Base-by-base conservation (phyloP, 1,284 basidiomycete species). In the Neonothopanus nambi region DNA sequence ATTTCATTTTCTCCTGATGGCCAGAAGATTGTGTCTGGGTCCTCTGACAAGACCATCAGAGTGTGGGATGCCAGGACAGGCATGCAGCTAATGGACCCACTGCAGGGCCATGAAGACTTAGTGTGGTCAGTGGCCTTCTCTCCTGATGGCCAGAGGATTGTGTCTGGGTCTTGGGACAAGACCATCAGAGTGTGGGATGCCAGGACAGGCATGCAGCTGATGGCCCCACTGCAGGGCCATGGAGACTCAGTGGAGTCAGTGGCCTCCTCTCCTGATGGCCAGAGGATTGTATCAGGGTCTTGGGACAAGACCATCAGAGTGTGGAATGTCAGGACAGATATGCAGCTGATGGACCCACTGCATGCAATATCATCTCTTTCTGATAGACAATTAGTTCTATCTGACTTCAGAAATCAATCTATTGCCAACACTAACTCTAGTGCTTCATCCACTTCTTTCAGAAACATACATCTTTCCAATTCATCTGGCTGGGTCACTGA, bases 41-140 rank as follows among this genome's bases (percentile, higher is more conserved):
- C 57, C 5, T 55, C 57, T 38, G 66, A 65, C 52, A 43, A 42
- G 3, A 55, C 55, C 2, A 51, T 68, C 23, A 47, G 61, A 21
- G 24, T 67, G 2, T 69, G 66, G 67, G 55, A 66, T 48, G 51
- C 56, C 4, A 51, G 26, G 17, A 28, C 21, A 3, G n/a, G 28
- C 9, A 24, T 21, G 21, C 44, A 30, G 18, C 9, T 30, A 35
- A 21, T 33, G 30, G 12, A 35, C 13, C 18, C 42, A 28, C 48
- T 51, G 1, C n/a, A 41, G 30, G 57, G 57, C 3, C 56, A 59
- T 42, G 50, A 23, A 12, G 28, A 39, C 38, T 12, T 8, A 0
- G 57, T 63, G 4, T 44, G 5, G 8, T 56, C 52, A 41, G 52
- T 57, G 13, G 39, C 48, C 17, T 64, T 61, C 38, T 60, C 61